phyloP scores from a whole-genome alignment of 306 rosid species.

The Calophaca sinica region DNA sequence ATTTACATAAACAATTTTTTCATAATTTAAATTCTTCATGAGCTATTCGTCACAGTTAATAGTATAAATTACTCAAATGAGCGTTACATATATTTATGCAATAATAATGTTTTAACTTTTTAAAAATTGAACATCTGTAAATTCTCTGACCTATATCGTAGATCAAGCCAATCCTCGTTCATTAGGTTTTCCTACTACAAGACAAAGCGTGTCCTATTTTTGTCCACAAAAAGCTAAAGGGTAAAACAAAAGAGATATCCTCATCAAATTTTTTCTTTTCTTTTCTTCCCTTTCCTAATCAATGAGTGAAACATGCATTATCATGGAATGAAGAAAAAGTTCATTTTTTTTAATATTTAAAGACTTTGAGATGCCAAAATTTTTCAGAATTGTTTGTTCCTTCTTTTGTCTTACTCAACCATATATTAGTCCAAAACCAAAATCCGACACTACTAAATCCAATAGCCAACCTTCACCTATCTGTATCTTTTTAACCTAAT shows the following conservation, averaged over 20 bases:
- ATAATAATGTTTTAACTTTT: too few species aligned
- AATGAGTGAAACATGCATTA: conserved; percentile 41
- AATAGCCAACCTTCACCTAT: conserved; percentile 62
- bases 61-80: too few species aligned
- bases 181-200: conserved; percentile 34
- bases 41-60: too few species aligned
- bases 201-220: conserved; percentile 54
- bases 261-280: conserved; percentile 38
- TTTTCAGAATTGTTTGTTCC: conserved; percentile 52
- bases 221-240: conserved; percentile 49
- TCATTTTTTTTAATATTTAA: not conserved
- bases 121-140: too few species aligned
- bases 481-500: conserved; percentile 52
- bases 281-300: conserved; percentile 33
- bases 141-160: too few species aligned
- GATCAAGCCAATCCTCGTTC: conserved; percentile 23
- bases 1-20: too few species aligned
- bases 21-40: too few species aligned
- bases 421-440: conserved; percentile 49
- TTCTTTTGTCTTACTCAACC: conserved; percentile 57
- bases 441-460: conserved; percentile 61
- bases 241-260: conserved; percentile 34
- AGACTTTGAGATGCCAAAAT: conserved; percentile 49
- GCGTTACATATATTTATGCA: too few species aligned
- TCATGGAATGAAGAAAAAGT: conserved; percentile 42